Evolutionary conservation across 345 rosid genomes (phyloP).

Genomic region (Eucalyptus cloeziana): DNA sequence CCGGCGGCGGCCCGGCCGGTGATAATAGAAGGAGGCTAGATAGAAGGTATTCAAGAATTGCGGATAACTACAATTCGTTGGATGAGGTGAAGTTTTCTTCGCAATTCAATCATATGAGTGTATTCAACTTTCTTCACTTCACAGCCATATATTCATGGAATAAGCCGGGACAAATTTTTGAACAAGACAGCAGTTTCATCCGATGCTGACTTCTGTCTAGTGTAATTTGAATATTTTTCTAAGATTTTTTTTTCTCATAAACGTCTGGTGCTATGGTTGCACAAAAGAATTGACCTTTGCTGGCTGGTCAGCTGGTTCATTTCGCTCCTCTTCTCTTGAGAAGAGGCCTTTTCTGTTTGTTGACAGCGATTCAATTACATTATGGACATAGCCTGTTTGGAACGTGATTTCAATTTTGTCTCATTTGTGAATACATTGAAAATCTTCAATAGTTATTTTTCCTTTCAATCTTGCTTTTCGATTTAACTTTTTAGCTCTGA

Average conservation of each 20-base stretch:
- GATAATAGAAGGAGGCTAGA: conserved; percentile 43
- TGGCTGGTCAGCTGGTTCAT: background rate
- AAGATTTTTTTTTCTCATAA: background rate
- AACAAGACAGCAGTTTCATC: background rate
- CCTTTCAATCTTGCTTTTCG: background rate
- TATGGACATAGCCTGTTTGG: background rate
- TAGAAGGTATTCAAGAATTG: conserved; percentile 59
- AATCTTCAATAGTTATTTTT: background rate
- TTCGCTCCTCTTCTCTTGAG: background rate
- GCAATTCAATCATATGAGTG: background rate
- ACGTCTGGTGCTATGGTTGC: background rate
- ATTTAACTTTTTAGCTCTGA: background rate
- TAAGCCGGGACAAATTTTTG: background rate
- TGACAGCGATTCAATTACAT: background rate
- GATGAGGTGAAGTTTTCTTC: conserved; percentile 42
- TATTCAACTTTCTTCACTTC: background rate
- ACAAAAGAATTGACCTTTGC: background rate
- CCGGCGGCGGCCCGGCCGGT: background rate
- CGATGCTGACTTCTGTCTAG: background rate
- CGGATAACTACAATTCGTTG: conserved; percentile 68
- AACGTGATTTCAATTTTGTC: background rate
- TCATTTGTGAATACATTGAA: background rate
- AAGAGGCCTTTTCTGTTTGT: background rate
- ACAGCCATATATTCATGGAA: background rate
- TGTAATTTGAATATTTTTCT: background rate